Base-by-base conservation (phyloP, 1,139 yeast genomes). In the Suhomyces maxii region DNA sequence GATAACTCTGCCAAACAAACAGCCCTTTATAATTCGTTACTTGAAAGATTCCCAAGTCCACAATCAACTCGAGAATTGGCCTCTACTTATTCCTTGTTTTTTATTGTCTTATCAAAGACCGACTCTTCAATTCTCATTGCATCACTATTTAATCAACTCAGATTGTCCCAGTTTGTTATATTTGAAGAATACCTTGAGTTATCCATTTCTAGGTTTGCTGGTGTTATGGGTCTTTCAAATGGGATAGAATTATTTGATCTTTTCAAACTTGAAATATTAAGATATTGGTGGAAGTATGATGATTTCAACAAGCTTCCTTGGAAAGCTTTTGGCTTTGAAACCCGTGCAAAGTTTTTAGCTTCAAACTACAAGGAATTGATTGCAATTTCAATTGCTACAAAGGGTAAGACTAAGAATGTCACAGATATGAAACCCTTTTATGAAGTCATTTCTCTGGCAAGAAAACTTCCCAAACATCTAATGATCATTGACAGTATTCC, bases 271-370 rank as follows among this genome's bases (percentile, higher is more conserved):
- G 73, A 75, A 31, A 47, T 76, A 4, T 59, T 76, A 37, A 65
- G 71, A 52, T 64, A 67, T 41, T 76, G 83, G 83, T 63, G 66
- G 59, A 56, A 59, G n/a, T 66, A 61, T 46, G 65, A 65, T 11
- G 50, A 59, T 2, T 52, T 77, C 12, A 47, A 52, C 0, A 51
- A 56, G 1, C 78, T 79, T 51, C 84, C 84, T 0, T 69, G 43
- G 48, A 49, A 50, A 1, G 47, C 75, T 2, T 69, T 79, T 52
- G 75, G 64, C 0, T 77, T 66, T 49, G 13, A 44, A 2, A 53
- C 56, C n/a, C 46, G 53, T 3, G 44, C 49, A 1, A 59, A 62
- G 0, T 76, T 78, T 47, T 49, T 64, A 8, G 36, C 46, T 1
- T 59, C 59, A 2, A 68, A 68, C 45, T 66, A 64, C 45, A 60